Evolutionary conservation across 768 basidiomycete genomes (phyloP).

Genomic region (Hygrophorus pudorinus): DNA sequence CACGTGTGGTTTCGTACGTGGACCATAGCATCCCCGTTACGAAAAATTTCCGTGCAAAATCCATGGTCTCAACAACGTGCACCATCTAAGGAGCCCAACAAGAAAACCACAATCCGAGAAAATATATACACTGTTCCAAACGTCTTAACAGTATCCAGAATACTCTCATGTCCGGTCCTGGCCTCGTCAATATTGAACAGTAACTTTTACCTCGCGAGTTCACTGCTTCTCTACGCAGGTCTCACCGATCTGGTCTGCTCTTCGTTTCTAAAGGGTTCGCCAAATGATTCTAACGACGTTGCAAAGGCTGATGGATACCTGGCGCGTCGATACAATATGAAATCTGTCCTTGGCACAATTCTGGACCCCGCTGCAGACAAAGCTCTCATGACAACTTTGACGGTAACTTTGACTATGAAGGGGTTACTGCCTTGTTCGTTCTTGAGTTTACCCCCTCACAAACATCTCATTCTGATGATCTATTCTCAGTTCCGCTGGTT

Average conservation of each 20-base stretch:
- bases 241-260: conserved; percentile 75
- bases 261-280: conserved; percentile 7
- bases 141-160: conserved; percentile 77
- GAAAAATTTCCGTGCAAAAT: not conserved
- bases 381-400: conserved; percentile 87
- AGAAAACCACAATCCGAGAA: conserved; percentile 43
- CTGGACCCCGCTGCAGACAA: conserved; percentile 98
- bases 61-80: not conserved
- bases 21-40: too few relatives aligned
- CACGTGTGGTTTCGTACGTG: too few relatives aligned
- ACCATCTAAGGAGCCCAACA: conserved; percentile 8
- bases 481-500: conserved; percentile 64
- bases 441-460: not conserved
- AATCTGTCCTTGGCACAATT: conserved; percentile 88
- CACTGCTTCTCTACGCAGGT: conserved; percentile 84
- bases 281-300: conserved; percentile 6
- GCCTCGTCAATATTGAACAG: conserved; percentile 83
- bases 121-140: conserved; percentile 96
- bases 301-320: conserved; percentile 82
- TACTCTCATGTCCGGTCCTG: conserved; percentile 82
- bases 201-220: conserved; percentile 72
- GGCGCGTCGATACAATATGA: conserved; percentile 80
- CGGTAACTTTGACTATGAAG: conserved; percentile 75
- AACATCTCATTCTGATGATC: not conserved
- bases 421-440: conserved; percentile 72